Percentiles rank a stretch among this genome's conserved stretches.
phyloP scores from a whole-genome alignment of 257 asterid species.

The Rehmannia glutinosa region DNA sequence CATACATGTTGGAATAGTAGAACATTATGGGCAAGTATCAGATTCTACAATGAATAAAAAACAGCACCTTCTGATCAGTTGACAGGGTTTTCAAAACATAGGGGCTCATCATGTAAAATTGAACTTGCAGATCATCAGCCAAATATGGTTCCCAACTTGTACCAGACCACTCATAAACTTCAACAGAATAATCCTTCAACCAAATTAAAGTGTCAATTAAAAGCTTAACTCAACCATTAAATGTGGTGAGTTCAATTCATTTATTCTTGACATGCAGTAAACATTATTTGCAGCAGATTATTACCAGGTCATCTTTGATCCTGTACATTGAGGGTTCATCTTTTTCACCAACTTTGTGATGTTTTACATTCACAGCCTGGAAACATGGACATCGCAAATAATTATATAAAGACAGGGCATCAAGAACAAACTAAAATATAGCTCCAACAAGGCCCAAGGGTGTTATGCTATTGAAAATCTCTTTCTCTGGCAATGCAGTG shows the following conservation, averaged over 20 bases:
- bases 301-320: conserved; percentile 89
- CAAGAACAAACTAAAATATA: not conserved
- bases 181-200: conserved; percentile 74
- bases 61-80: conserved; percentile 63
- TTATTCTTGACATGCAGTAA: conserved; percentile 2
- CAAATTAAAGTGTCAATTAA: conserved; percentile 19
- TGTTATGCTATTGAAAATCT: not conserved
- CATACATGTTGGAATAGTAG: not conserved
- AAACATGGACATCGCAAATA: conserved; percentile 15
- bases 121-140: conserved; percentile 87
- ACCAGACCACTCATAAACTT: conserved; percentile 90
- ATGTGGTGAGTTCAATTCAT: conserved; percentile 1
- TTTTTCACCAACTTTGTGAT: conserved; percentile 73
- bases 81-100: conserved; percentile 81
- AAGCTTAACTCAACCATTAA: conserved; percentile 3
- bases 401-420: not conserved
- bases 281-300: not conserved
- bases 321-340: conserved; percentile 86
- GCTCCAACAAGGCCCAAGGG: not conserved
- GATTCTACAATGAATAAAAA: not conserved
- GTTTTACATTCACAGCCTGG: conserved; percentile 77
- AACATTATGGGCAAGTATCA: not conserved
- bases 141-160: conserved; percentile 82
- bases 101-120: conserved; percentile 98
- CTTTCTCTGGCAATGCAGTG: not conserved